Base-by-base conservation (phyloP, 192 early-diverging fungal species). In the Rhizophagus sp. region DNA sequence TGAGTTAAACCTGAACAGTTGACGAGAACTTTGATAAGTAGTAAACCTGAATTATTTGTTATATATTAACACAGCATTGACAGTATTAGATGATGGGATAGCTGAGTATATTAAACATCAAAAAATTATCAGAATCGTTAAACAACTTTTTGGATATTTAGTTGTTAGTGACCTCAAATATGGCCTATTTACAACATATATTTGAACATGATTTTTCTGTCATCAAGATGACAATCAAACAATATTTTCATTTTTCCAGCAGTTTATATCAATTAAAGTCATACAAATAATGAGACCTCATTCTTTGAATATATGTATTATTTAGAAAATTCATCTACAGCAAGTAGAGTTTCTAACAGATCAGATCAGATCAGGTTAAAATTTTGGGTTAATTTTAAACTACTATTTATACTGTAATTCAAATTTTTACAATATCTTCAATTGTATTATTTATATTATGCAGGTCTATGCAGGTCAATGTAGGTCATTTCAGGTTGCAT, bases 271-370 rank as follows among this genome's bases (percentile, higher is more conserved):
- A 76, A 76, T 76, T 34, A 76, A 62, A 62, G n/a, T 39, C 74
- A 76, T 13, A 76, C 61, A 39, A 12, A 3, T 39, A 19, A 62
- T 76, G 4, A 22, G 10, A 61, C 33, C 1, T 63, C 61, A 22
- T 76, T 76, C 61, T 33, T 63, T 61, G 75, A 76, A 76, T 76
- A 36, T 76, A 76, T 76, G 57, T 63, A 76, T 76, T 64, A 76
- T 63, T 76, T 76, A 17, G 62, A 76, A 76, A 76, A 49, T 13
- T 30, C 27, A 30, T 30, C 1, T 30, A 30, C 30, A 30, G 30
- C 30, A 30, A 30, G 1, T 30, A n/a, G n/a, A n/a, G n/a, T n/a
- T n/a, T n/a, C n/a, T n/a, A n/a, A n/a, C n/a, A n/a, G n/a, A n/a
- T n/a, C n/a, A n/a, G n/a, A n/a, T 1, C 30, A 30, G 1, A 1